A percentile compares a stretch with the other conserved stretches of the same genome.
These are phyloP conservation scores for Gynostemma pentaphyllum DNA, from an alignment of 306 rosid species.

Conservation along the genomic window DNA sequence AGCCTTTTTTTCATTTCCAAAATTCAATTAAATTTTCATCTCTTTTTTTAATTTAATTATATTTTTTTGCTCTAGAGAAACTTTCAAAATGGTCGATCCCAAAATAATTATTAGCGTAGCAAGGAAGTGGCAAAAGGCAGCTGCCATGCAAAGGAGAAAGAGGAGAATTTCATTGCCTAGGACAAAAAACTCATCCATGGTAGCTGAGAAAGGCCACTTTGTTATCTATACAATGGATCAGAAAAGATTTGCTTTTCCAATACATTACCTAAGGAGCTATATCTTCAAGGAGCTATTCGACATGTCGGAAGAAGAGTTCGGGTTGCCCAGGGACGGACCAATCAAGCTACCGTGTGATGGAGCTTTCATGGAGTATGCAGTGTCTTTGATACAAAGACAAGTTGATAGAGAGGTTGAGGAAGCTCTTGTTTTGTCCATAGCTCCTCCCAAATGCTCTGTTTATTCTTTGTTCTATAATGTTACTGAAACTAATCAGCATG, in stretches of 20 bases:
- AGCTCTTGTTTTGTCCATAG: constrained; percentile 11
- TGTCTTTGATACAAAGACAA: constrained; percentile 19
- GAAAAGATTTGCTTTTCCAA: constrained; percentile 16
- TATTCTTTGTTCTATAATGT: background rate
- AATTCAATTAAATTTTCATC: background rate
- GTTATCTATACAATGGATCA: constrained; percentile 18
- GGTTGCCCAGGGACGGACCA: constrained; percentile 17
- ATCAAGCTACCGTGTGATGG: constrained; percentile 32
- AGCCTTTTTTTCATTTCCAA: no score
- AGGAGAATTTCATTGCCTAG: background rate
- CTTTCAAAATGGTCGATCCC: background rate
- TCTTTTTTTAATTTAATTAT: background rate
- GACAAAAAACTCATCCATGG: background rate
- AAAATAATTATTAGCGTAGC: background rate
- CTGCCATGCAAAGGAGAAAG: background rate
- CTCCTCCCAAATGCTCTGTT: background rate
- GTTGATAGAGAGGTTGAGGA: constrained; percentile 11
- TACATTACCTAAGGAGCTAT: constrained; percentile 10
- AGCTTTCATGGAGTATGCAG: constrained; percentile 12
- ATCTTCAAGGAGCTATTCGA: constrained; percentile 16
- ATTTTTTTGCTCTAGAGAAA: background rate
- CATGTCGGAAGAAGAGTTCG: constrained; percentile 22
- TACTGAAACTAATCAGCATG: background rate
- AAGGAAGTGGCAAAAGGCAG: background rate
- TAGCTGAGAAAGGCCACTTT: constrained; percentile 15